Base-by-base conservation (phyloP, 106 monocot species). In the Dendrobium catenatum region DNA sequence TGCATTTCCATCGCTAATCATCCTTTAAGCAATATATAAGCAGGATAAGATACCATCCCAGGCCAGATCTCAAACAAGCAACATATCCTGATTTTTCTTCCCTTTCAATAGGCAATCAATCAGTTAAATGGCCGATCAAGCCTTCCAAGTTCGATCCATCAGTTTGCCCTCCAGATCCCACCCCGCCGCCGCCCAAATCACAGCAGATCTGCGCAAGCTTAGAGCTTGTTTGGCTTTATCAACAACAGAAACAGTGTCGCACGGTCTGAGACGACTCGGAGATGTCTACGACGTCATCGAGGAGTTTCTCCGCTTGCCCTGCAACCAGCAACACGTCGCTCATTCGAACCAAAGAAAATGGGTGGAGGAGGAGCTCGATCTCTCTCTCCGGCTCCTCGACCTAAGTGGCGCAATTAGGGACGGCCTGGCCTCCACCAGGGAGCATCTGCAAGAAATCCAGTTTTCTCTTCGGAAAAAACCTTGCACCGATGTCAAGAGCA, bases 101-200 rank as follows among this genome's bases (percentile, higher is more conserved):
- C 15, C 10, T 72, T 72, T 15, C 72, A 72, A 40, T 16, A 72
- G 17, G 0, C 33, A 72, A 72, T 72, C 72, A 33, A 72, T 51
- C 70, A 61, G 33, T 11, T 13, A 33, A 70, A 48, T 76, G 76
- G 49, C 76, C 1, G 76, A 76, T 76, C 82, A 76, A 61, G 40
- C 79, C 0, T 70, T 55, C 85, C 83, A 85, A 9, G 16, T 75
- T 29, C 78, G 89, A 41, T 89, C 89, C 79, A 83, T 44, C 40
- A 92, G 92, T 79, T 42, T 92, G 79, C 89, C 89, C 24, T 78
- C 86, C 0, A 78, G 81, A 42, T 77, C 85, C 79, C 83, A 85
- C 74, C 81, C 86, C 0, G 17, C 73, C 0, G 40, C 72, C 3
- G 64, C 46, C n/a, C 75, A 44, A 6, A 27, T 84, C 0, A 40